These are phyloP conservation scores for Colletotrichum sp. DNA, from an alignment of 2,329 filamentous ascomycete species.

Conservation along the genomic window DNA sequence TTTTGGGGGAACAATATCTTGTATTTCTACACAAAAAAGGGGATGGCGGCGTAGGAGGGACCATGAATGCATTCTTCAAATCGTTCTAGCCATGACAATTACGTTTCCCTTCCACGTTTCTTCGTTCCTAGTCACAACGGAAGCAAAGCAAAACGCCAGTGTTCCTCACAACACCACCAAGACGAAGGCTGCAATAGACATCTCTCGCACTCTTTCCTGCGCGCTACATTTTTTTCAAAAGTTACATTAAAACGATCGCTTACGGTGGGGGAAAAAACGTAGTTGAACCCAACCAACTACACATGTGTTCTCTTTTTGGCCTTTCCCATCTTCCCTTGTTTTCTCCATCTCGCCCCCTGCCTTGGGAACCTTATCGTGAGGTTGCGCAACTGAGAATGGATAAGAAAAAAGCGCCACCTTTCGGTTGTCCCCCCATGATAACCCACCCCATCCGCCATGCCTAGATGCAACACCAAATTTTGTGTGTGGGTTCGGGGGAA, in stretches of 20 bases:
- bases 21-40: background rate
- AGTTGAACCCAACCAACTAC: conserved; percentile 16
- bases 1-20: background rate
- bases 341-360: background rate
- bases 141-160: background rate
- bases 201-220: background rate
- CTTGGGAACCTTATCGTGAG: background rate
- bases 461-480: conserved; percentile 14
- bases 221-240: background rate
- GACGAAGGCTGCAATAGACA: background rate
- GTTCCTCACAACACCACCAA: background rate
- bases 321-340: background rate
- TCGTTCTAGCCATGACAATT: conserved; percentile 14
- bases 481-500: conserved; percentile 4
- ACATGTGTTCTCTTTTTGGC: conserved; percentile 10
- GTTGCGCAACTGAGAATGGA: background rate
- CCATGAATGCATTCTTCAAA: conserved; percentile 17
- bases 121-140: background rate
- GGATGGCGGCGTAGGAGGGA: conserved; percentile 13
- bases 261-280: conserved; percentile 5
- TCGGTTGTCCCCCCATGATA: background rate
- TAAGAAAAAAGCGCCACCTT: conserved; percentile 10
- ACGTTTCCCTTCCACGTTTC: background rate
- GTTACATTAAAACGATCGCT: conserved; percentile 20
- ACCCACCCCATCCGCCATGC: background rate